phyloP scores from a whole-genome alignment of 441 rosid genomes.

The Manihot esculenta region DNA sequence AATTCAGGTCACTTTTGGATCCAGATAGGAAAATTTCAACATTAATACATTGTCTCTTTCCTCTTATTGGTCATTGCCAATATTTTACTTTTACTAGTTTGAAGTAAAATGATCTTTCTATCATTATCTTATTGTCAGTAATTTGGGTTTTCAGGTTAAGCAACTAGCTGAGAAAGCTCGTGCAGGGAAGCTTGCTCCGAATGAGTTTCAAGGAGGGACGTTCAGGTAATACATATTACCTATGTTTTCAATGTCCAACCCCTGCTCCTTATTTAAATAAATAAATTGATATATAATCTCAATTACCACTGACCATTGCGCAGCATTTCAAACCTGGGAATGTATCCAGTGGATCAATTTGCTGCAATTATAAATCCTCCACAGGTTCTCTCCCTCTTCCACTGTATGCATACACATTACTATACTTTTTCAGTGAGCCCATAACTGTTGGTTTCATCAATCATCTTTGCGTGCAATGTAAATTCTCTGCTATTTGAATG shows the following conservation, averaged over 20 bases:
- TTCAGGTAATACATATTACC: conserved; percentile 56
- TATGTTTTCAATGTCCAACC: conserved; percentile 14
- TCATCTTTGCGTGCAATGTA: not conserved
- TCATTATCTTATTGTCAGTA: conserved; percentile 17
- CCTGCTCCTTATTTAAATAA: conserved; percentile 4
- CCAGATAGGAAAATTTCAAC: not conserved
- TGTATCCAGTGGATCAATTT: conserved; percentile 93
- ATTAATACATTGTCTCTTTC: not conserved
- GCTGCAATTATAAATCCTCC: conserved; percentile 96
- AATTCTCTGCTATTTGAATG: not conserved
- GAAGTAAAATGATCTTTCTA: not conserved
- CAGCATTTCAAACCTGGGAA: conserved; percentile 99
- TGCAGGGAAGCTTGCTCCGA: conserved; percentile 83
- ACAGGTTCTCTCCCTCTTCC: conserved; percentile 56
- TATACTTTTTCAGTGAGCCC: not conserved
- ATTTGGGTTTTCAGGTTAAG: conserved; percentile 59
- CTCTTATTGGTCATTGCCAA: conserved; percentile 2
- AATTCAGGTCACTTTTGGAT: not conserved
- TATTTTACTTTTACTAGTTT: conserved; percentile 9
- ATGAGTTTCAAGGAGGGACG: conserved; percentile 96
- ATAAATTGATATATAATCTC: not conserved
- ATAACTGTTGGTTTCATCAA: not conserved
- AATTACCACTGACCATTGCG: conserved; percentile 25
- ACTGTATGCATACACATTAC: not conserved
- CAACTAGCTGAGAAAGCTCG: conserved; percentile 96